These are phyloP conservation scores for Helminthosporium solani DNA, from an alignment of 2,329 filamentous ascomycete genomes.

Conservation along the genomic window DNA sequence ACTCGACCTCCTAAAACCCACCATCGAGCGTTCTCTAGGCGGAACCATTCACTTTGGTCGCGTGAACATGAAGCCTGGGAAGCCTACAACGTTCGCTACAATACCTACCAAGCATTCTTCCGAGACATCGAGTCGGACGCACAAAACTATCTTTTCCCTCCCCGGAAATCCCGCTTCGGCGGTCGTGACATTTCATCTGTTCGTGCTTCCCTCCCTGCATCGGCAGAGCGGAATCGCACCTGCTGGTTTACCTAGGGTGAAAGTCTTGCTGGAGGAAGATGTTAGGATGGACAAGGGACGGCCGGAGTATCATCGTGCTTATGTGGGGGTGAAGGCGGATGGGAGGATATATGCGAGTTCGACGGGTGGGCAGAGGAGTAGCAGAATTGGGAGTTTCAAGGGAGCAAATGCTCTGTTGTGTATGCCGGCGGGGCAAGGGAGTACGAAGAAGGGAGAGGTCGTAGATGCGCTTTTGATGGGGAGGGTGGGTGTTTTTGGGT, in stretches of 20 bases:
- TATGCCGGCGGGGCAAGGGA: slow-evolving; percentile 65
- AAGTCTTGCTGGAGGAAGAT: slow-evolving; percentile 70
- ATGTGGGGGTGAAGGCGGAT: slow-evolving; percentile 64
- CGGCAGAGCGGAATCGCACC: slow-evolving; percentile 69
- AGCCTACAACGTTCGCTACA: slow-evolving; percentile 95
- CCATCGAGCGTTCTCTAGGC: slow-evolving; percentile 83
- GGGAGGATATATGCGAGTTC: slow-evolving; percentile 73
- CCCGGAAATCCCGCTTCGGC: slow-evolving; percentile 94
- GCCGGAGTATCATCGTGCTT: slow-evolving; percentile 86
- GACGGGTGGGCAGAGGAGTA: slow-evolving; percentile 89
- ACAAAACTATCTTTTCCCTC: slow-evolving; percentile 80
- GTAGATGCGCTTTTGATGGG: slow-evolving; percentile 79
- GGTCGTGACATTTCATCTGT: slow-evolving; percentile 89
- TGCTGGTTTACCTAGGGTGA: slow-evolving; percentile 69
- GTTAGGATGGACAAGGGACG: slow-evolving; percentile 72
- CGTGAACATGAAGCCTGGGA: slow-evolving; percentile 96
- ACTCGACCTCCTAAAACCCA: slow-evolving; percentile 92
- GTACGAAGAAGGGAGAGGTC: slow-evolving; percentile 66
- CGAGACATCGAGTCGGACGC: slow-evolving; percentile 56
- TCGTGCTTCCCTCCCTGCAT: slow-evolving; percentile 85
- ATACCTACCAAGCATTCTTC: slow-evolving; percentile 61
- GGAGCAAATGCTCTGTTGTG: slow-evolving; percentile 85
- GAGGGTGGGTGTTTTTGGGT: slow-evolving; percentile 18
- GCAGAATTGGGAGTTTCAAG: slow-evolving; percentile 81
- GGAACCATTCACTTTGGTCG: slow-evolving; percentile 96